Base-by-base conservation (phyloP, 306 rosid genomes). In the Acmispon strigosus region DNA sequence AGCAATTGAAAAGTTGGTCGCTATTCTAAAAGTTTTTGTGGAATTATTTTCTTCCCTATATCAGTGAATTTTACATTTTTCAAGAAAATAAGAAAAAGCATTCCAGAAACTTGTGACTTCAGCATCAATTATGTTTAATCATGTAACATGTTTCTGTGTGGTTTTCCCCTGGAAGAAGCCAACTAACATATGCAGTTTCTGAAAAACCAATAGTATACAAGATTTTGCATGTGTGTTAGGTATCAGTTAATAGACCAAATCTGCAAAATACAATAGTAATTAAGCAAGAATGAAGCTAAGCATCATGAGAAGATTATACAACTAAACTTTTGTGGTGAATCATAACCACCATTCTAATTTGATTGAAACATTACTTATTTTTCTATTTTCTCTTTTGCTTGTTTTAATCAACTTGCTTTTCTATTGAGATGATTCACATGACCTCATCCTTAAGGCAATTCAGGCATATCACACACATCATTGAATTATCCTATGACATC, bases 361-460 rank as follows among this genome's bases (percentile, higher is more conserved):
- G 42, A 71, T 51, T 27, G 34, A 68, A 52, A 14, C 71, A 42
- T 13, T 43, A 34, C 39, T 55, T 56, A 36, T 47, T 22, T 34
- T 62, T 65, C 32, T 32, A 64, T 55, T 24, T 55, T 39, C 72
- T 53, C 47, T 50, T 44, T 48, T 22, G 49, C 56, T 55, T 36
- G 73, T 45, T 24, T 58, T 18, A 51, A 52, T 2, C 43, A 58
- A 19, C 19, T 42, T 49, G 27, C 7, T 27, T 20, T 42, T 12
- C 20, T 36, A 69, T 55, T 17, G 45, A 41, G 47, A 2, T 27
- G 32, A 27, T 49, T 55, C 42, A 61, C 45, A 64, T n/a, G 57
- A 73, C 53, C 70, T 73, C 45, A 69, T 74, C 63, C 24, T 37
- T 44, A 34, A 44, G 45, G 67, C 53, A 62, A 77, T 12, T 54